These are phyloP conservation scores for Gleditsia sinensis DNA, from an alignment of 306 rosid species.

Conservation along the genomic window DNA sequence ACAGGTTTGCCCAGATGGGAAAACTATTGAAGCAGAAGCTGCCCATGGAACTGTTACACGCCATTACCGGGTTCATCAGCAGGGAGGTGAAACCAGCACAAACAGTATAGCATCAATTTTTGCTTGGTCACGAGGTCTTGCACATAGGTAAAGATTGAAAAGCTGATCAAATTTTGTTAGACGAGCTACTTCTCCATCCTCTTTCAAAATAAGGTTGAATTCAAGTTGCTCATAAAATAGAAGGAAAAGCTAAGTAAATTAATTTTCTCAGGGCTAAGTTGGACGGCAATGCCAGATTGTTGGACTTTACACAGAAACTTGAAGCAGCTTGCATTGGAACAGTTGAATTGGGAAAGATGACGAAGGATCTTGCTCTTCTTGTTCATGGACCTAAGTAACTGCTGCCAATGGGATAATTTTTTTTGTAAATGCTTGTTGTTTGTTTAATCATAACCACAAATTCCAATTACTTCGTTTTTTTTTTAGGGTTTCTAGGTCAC, in stretches of 20 bases:
- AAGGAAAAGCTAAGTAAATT: conserved; percentile 13
- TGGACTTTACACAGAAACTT: conserved; percentile 73
- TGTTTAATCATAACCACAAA: not conserved
- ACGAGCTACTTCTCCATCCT: not conserved
- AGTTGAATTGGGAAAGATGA: conserved; percentile 95
- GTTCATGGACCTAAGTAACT: conserved; percentile 86
- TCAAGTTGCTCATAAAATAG: not conserved
- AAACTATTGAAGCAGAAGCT: conserved; percentile 96
- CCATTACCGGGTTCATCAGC: conserved; percentile 90
- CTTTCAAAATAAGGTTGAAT: not conserved
- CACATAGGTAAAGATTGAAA: conserved; percentile 66
- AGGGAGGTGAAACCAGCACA: conserved; percentile 99
- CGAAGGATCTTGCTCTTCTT: conserved; percentile 97
- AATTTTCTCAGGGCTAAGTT: conserved; percentile 73
- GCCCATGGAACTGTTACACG: conserved; percentile 98
- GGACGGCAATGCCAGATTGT: conserved; percentile 74
- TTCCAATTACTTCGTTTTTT: conserved; percentile 13
- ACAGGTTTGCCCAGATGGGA: conserved; percentile 97
- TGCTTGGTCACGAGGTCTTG: conserved; percentile 96
- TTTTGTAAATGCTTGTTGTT: conserved; percentile 16
- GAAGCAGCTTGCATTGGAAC: conserved; percentile 84
- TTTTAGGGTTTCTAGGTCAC: conserved; percentile 74
- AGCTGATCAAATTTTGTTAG: not conserved
- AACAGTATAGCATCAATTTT: conserved; percentile 97
- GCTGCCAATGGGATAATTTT: conserved; percentile 16